Percentiles rank a stretch among this genome's conserved stretches.
phyloP scores from a whole-genome alignment of 169 alveolate genomes.

The Neospora caninum region DNA sequence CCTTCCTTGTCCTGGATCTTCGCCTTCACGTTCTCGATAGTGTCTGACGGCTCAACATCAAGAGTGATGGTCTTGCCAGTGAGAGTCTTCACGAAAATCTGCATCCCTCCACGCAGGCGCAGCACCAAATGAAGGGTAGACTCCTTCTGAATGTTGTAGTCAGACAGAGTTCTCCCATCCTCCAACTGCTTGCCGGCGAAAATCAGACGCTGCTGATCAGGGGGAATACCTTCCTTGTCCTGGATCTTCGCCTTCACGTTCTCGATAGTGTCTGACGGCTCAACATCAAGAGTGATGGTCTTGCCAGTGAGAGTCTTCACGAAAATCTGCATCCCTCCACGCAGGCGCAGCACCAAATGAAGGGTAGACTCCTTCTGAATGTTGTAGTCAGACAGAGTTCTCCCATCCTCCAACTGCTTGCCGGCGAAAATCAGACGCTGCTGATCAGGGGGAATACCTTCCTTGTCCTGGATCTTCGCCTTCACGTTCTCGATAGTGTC shows the following conservation, averaged over 20 bases:
- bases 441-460: constrained; percentile 98
- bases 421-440: constrained; percentile 99
- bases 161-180: constrained; percentile 98
- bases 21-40: constrained; percentile 90
- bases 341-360: constrained; percentile 47
- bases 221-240: constrained; percentile 92
- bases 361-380: constrained; percentile 91
- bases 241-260: constrained; percentile 79
- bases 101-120: constrained; percentile 76
- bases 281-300: constrained; percentile 96
- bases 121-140: constrained; percentile 69
- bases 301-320: constrained; percentile 97
- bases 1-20: constrained; percentile 78
- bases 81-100: constrained; percentile 95
- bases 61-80: constrained; percentile 96
- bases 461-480: constrained; percentile 78
- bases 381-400: constrained; percentile 97
- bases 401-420: constrained; percentile 98
- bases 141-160: constrained; percentile 96
- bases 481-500: constrained; percentile 93
- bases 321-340: constrained; percentile 90
- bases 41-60: constrained; percentile 96
- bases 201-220: constrained; percentile 99
- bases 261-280: constrained; percentile 96
- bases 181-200: constrained; percentile 99